Percentiles rank a stretch among this genome's conserved stretches.
Evolutionary conservation across 805 yeast genomes (phyloP).

Genomic region (Cyberlindnera xishuangbannaensis): DNA sequence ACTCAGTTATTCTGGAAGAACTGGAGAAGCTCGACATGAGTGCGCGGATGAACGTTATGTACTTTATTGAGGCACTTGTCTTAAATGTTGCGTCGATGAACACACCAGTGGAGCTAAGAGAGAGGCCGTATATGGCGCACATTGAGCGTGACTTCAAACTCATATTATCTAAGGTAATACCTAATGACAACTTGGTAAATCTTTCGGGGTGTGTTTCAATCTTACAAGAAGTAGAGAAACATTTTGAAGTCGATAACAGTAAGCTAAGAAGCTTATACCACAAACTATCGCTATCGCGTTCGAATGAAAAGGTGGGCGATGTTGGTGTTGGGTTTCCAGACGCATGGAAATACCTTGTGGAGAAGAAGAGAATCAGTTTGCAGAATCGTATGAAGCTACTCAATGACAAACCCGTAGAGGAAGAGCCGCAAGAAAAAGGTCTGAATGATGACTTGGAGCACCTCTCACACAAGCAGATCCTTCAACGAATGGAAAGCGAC

Average conservation of each 20-base stretch:
- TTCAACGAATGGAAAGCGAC: slow-evolving; percentile 85
- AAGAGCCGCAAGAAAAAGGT: neutral
- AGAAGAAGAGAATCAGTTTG: slow-evolving; percentile 14
- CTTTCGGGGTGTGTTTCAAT: slow-evolving; percentile 19
- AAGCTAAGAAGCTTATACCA: slow-evolving; percentile 2
- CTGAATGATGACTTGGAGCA: slow-evolving; percentile 42
- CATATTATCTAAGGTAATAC: slow-evolving; percentile 32
- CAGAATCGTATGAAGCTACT: slow-evolving; percentile 10
- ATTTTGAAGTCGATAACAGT: slow-evolving; percentile 10
- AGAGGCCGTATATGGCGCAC: slow-evolving; percentile 22
- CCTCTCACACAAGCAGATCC: slow-evolving; percentile 44
- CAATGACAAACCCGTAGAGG: slow-evolving; percentile 1
- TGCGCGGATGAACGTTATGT: slow-evolving; percentile 58
- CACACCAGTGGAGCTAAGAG: slow-evolving; percentile 2
- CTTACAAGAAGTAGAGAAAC: slow-evolving; percentile 14
- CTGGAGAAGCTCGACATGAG: slow-evolving; percentile 51
- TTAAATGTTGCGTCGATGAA: slow-evolving; percentile 25
- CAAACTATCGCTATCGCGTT: slow-evolving; percentile 3
- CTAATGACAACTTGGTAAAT: slow-evolving; percentile 22
- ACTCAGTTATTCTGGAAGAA: slow-evolving; percentile 60
- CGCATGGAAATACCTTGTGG: slow-evolving; percentile 20
- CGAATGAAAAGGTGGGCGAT: slow-evolving; percentile 2
- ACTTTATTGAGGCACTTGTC: slow-evolving; percentile 61
- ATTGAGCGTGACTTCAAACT: slow-evolving; percentile 29
- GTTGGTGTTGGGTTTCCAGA: slow-evolving; percentile 14